Conservation (phyloP, 1,139 yeast species). For the Diutina rugosa region DNA sequence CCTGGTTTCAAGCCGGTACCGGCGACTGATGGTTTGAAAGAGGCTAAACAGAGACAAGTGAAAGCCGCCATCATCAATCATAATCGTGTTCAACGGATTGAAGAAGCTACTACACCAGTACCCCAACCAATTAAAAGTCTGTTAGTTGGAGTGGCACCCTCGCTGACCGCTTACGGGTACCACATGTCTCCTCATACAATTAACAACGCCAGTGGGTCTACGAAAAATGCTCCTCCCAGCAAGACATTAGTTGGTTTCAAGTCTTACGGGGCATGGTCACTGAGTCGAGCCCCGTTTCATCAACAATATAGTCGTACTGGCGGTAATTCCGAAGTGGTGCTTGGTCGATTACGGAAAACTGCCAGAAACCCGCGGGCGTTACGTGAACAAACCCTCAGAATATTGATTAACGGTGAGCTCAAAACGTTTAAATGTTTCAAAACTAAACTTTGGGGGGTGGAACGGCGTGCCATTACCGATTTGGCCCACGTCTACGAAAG, state of each 20-base stretch:
- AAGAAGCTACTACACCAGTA: constrained; percentile 18
- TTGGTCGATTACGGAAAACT: constrained; percentile 51
- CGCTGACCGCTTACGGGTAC: constrained; percentile 11
- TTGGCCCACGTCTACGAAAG: constrained; percentile 48
- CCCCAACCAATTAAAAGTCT: constrained; percentile 12
- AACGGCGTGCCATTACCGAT: constrained; percentile 50
- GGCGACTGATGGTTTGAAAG: constrained; percentile 6
- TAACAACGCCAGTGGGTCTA: constrained; percentile 20
- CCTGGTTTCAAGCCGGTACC: constrained; percentile 15
- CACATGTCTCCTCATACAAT: constrained; percentile 22
- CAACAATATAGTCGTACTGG: constrained; percentile 12
- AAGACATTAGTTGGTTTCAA: constrained; percentile 17
- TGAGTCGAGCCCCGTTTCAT: constrained; percentile 7
- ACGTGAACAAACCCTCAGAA: constrained; percentile 48
- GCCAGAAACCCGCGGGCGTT: constrained; percentile 27
- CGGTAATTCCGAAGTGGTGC: constrained; percentile 36
- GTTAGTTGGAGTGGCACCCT: constrained; percentile 7
- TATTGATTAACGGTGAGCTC: constrained; percentile 47
- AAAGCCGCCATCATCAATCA: constrained; percentile 22
- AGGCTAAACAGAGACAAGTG: constrained; percentile 10
- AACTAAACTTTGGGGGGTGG: constrained; percentile 84
- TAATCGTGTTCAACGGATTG: constrained; percentile 29
- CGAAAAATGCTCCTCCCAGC: constrained; percentile 23
- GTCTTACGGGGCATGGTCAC: constrained; percentile 20
- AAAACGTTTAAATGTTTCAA: constrained; percentile 48